These are phyloP conservation scores for Leucocoprinus birnbaumii DNA, from an alignment of 768 basidiomycete species.

Conservation along the genomic window DNA sequence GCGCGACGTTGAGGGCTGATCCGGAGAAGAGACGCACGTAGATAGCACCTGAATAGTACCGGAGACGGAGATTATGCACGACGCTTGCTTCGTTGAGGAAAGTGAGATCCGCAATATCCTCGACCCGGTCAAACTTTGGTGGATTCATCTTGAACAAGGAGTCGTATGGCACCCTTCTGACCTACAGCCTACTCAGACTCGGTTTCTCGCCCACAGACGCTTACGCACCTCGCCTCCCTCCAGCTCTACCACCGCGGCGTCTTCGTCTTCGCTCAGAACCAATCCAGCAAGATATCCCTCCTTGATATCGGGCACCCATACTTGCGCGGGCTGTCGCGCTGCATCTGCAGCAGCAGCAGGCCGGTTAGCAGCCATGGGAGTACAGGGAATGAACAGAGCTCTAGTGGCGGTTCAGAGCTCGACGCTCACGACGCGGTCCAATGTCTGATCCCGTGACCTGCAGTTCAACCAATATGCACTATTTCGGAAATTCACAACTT, in stretches of 20 bases:
- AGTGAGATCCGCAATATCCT: slow-evolving; percentile 97
- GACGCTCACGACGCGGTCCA: slow-evolving; percentile 7
- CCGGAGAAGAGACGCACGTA: slow-evolving; percentile 63
- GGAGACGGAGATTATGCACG: slow-evolving; percentile 91
- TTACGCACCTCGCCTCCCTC: slow-evolving; percentile 76
- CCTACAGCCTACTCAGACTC: slow-evolving; percentile 16
- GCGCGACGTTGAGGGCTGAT: not conserved
- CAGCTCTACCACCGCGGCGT: slow-evolving; percentile 81
- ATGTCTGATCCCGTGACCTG: slow-evolving; percentile 11
- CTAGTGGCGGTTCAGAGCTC: not conserved
- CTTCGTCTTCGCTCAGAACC: slow-evolving; percentile 85
- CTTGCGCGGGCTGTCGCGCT: slow-evolving; percentile 82
- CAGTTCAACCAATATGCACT: slow-evolving; percentile 11
- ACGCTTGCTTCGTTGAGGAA: slow-evolving; percentile 98
- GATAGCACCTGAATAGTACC: slow-evolving; percentile 90
- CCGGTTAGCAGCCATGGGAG: slow-evolving; percentile 44
- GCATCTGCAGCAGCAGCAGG: slow-evolving; percentile 63
- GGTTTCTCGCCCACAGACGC: slow-evolving; percentile 3
- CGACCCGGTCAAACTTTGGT: slow-evolving; percentile 96
- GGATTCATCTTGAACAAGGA: slow-evolving; percentile 95
- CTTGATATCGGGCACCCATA: slow-evolving; percentile 92
- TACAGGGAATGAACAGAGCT: not conserved
- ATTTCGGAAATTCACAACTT: too few species aligned
- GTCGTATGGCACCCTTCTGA: slow-evolving; percentile 64
- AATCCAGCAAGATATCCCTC: slow-evolving; percentile 95